Percentiles rank a stretch among this genome's conserved stretches.
phyloP scores from a whole-genome alignment of 108 stramenopile genomes.

The Fragilaria crotonensis region DNA sequence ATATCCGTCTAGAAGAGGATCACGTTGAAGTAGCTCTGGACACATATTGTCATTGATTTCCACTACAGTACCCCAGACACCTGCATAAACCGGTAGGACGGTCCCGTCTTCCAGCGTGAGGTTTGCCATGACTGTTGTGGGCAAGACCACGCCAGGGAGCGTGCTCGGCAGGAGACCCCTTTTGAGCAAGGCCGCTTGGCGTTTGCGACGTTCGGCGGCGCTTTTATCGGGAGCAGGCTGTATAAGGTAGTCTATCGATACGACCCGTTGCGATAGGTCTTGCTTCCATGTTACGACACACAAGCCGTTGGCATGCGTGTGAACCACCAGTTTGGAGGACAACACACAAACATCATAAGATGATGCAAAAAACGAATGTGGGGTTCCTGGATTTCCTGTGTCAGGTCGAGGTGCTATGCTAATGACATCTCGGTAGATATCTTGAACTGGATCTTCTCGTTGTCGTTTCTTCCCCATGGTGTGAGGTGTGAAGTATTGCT shows the following conservation, averaged over 20 bases:
- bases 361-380: conserved; percentile 25
- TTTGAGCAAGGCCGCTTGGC: conserved; percentile 37
- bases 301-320: conserved; percentile 64
- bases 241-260: too few relatives aligned
- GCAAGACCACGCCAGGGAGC: conserved; percentile 13
- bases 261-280: not conserved
- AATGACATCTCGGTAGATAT: too few relatives aligned
- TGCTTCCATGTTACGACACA: conserved; percentile 65
- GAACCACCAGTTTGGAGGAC: conserved; percentile 37
- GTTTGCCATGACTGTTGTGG: conserved; percentile 19
- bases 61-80: conserved; percentile 64
- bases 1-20: conserved; percentile 71
- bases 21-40: conserved; percentile 19
- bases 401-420: too few relatives aligned
- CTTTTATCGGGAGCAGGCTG: conserved; percentile 20
- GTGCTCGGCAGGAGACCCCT: conserved; percentile 12
- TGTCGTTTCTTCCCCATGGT: too few relatives aligned
- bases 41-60: conserved; percentile 45
- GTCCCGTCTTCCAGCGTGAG: conserved; percentile 7
- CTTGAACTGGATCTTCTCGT: too few relatives aligned
- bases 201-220: conserved; percentile 36
- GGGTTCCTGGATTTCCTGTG: conserved; percentile 20
- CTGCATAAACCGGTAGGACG: conserved; percentile 26
- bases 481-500: too few relatives aligned
- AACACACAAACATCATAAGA: conserved; percentile 10